Evolutionary conservation across 2,329 filamentous ascomycete genomes (phyloP), one percentile per base, ranked within the genome.

Genomic region (Aspergillus unguis): DNA sequence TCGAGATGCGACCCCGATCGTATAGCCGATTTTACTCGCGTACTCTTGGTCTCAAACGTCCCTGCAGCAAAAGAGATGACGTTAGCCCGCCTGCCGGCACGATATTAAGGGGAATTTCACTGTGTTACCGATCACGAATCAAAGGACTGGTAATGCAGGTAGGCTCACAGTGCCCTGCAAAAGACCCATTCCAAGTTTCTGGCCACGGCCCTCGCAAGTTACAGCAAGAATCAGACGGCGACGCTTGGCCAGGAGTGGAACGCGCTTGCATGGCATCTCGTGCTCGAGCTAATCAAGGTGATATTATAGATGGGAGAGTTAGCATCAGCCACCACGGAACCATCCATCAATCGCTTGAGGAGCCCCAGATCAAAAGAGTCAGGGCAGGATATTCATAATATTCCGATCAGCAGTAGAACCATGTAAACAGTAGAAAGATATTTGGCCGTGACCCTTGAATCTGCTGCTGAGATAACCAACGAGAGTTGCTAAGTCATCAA

Each of bases 11-110:
- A 28, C 40, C 43, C 40, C 28, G 35, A 51, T 44, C 49, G 38
- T 40, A 42, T 8, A 27, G 48, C 46, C 17, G 44, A 55, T 52
- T 46, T 48, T 48, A 45, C 49, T 55, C 31, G 28, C 35, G 23
- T 48, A 29, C 48, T 36, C 53, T 41, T 55, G 47, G 53, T 44
- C 52, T 55, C 50, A 52, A 55, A 52, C 53, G 25, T 23, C 25
- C 44, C 41, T 47, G 49, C 45, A 37, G 46, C 41, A 52, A 25
- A 38, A 44, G 33, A 48, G 40, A 28, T 28, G 28, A 42, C 42
- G 32, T 45, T 33, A 48, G 37, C 45, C 17, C 27, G 35, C 35
- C 11, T 10, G 2, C 35, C 35, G 32, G 26, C 38, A 49, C 32
- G 47, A 43, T 32, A 43, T 43, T 37, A 27, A 48, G 25, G 31